Evolutionary conservation across 352 stramenopile genomes (phyloP), one percentile per base, ranked within the genome.

Genomic region (Globisporangium irregulare): DNA sequence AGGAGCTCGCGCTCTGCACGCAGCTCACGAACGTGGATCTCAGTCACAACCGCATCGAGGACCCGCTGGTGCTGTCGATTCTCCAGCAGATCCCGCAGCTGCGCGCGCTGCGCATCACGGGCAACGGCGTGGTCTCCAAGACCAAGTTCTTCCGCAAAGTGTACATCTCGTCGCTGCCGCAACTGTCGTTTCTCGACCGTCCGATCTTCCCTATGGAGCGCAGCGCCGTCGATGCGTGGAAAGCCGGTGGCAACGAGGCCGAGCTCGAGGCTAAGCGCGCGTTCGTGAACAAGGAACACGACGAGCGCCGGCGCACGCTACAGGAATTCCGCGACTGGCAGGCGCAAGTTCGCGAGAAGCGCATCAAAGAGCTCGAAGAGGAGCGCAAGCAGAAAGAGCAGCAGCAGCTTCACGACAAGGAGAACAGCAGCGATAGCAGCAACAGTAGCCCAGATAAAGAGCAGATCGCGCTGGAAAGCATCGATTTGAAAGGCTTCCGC

Each of bases 141-240:
- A 98, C 95, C 27, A 90, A 86, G 66, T 89, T 95, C 66, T 99
- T 99, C 71, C 91, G 95, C 58, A 98, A 98, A 73, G 87, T 86
- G 20, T 87, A 98, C 59, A 88, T 99, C 50, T 85, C 87, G 48
- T 76, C 81, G n/a, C 88, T 97, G 59, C 78, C 78, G 38, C 69
- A 82, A 10, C 68, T 99, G 38, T 82, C 82, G 29, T 98, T 98
- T 68, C 80, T 99, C n/a, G 97, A 99, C 69, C 84, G 95, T 22
- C 96, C 97, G 1, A 89, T 99, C 48, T 98, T 98, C 68, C 92
- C 96, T 1, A 78, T 93, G 20, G 97, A 99, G 66, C 84, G 93
- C 25, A 71, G 79, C 0, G 79, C 78, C 8, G 89, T 96, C 10
- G 77, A 77, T 18, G 97, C 93, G 15, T 99, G 93, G 94, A 64